Evolutionary conservation across 768 basidiomycete species (phyloP).

Genomic region (Lactarius hatsudake): DNA sequence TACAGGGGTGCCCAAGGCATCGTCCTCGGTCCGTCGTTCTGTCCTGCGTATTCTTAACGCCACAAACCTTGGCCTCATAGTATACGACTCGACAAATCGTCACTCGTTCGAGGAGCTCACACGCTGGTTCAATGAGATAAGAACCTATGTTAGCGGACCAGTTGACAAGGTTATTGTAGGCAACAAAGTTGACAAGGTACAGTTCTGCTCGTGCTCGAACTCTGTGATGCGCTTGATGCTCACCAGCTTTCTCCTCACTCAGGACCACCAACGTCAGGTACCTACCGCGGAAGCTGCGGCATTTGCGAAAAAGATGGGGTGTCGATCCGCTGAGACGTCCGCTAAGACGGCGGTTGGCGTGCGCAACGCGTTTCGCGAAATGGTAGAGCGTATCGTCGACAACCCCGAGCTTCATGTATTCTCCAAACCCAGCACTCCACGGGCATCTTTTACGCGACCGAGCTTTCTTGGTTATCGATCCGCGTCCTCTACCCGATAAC

Average conservation of each 20-base stretch:
- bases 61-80: conserved; percentile 38
- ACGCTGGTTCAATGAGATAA: conserved; percentile 88
- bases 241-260: not conserved
- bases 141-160: conserved; percentile 81
- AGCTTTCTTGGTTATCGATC: not conserved
- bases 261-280: conserved; percentile 92
- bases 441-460: conserved; percentile 5
- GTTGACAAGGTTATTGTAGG: conserved; percentile 95
- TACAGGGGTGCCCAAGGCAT: conserved; percentile 87
- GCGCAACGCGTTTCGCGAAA: conserved; percentile 65
- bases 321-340: conserved; percentile 85
- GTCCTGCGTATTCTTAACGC: not conserved
- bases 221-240: not conserved
- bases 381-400: conserved; percentile 79
- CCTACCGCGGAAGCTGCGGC: conserved; percentile 69
- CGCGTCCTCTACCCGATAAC: not conserved
- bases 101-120: conserved; percentile 93
- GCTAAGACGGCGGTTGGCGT: conserved; percentile 90
- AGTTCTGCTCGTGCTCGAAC: conserved; percentile 4
- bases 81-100: conserved; percentile 91
- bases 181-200: conserved; percentile 89
- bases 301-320: conserved; percentile 82
- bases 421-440: conserved; percentile 26
- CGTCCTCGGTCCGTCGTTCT: conserved; percentile 53
- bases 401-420: conserved; percentile 74